These are phyloP conservation scores for Cyclotella choctawhatcheeana DNA, from an alignment of 108 stramenopile genomes.

Conservation along the genomic window DNA sequence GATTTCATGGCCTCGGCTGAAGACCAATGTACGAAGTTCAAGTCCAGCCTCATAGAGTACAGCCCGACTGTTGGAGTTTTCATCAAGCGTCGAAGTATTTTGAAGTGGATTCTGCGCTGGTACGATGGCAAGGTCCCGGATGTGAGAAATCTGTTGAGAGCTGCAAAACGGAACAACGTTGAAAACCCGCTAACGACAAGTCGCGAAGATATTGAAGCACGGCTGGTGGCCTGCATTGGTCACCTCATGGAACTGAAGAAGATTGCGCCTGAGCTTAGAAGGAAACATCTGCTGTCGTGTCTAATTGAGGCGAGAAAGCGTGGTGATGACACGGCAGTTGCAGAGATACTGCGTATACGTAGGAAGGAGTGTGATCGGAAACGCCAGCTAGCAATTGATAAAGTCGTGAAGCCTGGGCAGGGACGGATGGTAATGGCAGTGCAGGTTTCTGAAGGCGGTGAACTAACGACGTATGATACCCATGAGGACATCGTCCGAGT, in stretches of 20 bases:
- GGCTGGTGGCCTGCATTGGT: not conserved
- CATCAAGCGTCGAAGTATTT: not conserved
- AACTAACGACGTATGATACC: not conserved
- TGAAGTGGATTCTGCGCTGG: constrained; percentile 6
- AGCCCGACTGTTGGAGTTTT: not conserved
- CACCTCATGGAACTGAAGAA: not conserved
- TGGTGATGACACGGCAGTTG: not conserved
- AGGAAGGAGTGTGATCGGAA: not conserved
- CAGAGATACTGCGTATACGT: not conserved
- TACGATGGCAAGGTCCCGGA: constrained; percentile 18
- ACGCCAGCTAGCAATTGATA: not conserved
- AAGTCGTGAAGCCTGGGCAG: not conserved
- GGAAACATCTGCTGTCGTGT: not conserved
- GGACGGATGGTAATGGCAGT: not conserved
- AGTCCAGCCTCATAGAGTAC: not conserved
- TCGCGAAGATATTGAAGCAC: not conserved
- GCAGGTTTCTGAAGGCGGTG: not conserved
- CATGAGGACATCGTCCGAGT: not conserved
- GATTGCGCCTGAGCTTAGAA: not conserved
- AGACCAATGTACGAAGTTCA: not conserved
- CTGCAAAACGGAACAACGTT: not conserved
- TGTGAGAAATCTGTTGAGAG: not conserved
- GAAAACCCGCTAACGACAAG: not conserved
- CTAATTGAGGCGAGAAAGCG: not conserved
- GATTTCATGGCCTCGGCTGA: constrained; percentile 10